Conservation (phyloP, 2,329 filamentous ascomycete genomes). For the Neonectria sp. region DNA sequence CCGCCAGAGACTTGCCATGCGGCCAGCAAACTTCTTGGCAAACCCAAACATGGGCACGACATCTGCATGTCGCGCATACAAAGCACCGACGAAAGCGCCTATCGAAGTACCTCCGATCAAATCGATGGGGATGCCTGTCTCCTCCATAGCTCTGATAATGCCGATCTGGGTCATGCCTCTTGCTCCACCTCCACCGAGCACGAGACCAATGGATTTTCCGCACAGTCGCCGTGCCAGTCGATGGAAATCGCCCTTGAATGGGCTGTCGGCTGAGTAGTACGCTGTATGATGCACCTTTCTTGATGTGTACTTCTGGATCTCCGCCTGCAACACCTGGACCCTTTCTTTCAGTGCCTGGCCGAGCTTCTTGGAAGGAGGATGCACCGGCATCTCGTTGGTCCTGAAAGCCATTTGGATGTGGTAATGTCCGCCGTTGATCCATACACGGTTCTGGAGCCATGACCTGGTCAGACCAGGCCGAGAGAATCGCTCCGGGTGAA, state of each 20-base stretch:
- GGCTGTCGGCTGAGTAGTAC: slow-evolving; percentile 90
- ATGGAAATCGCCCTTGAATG: slow-evolving; percentile 97
- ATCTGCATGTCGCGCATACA: slow-evolving; percentile 97
- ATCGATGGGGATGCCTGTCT: slow-evolving; percentile 96
- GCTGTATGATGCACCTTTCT: slow-evolving; percentile 90
- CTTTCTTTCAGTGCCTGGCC: slow-evolving; percentile 91
- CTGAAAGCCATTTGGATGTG: slow-evolving; percentile 97
- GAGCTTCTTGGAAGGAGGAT: slow-evolving; percentile 82
- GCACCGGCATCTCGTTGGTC: slow-evolving; percentile 81
- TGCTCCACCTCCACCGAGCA: slow-evolving; percentile 94
- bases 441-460: slow-evolving; percentile 93
- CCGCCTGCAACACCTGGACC: slow-evolving; percentile 94
- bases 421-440: slow-evolving; percentile 98
- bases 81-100: slow-evolving; percentile 92
- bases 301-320: slow-evolving; percentile 98
- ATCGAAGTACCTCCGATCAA: slow-evolving; percentile 97
- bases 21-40: slow-evolving; percentile 96
- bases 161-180: slow-evolving; percentile 93
- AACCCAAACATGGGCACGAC: slow-evolving; percentile 97
- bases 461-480: slow-evolving; percentile 86
- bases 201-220: slow-evolving; percentile 93
- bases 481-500: slow-evolving; percentile 92
- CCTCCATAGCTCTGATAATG: slow-evolving; percentile 94
- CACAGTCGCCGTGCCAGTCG: slow-evolving; percentile 90
- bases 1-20: slow-evolving; percentile 99